Conservation (phyloP, 805 yeast species). For the Myxozyma vanderwaltii region DNA sequence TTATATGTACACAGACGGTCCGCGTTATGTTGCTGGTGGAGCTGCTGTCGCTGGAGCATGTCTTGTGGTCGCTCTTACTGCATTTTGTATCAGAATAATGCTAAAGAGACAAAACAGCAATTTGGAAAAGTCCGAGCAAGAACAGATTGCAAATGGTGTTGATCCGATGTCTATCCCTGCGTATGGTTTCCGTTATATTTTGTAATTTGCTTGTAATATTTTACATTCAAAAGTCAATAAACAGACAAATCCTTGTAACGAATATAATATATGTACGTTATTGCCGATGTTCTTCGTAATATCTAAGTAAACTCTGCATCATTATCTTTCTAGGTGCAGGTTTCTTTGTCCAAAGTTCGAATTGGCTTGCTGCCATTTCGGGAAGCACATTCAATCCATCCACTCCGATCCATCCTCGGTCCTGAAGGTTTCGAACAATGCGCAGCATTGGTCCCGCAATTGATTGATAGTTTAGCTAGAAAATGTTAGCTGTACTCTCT, state of each 20-base stretch:
- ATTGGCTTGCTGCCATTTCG: constrained; percentile 17
- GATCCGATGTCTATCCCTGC: constrained; percentile 1
- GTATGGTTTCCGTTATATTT: constrained; percentile 16
- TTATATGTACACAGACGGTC: constrained; percentile 23
- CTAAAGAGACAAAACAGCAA: constrained; percentile 16
- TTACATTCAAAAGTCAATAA: no score
- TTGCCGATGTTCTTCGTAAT: constrained; percentile 14
- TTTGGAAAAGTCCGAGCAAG: constrained; percentile 22
- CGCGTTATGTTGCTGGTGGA: constrained; percentile 28
- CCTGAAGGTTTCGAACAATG: background rate
- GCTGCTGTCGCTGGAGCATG: constrained; percentile 16
- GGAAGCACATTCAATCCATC: constrained; percentile 21
- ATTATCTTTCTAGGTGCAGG: constrained; percentile 19
- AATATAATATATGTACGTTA: background rate
- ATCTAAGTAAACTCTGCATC: constrained; percentile 8
- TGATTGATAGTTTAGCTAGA: constrained; percentile 11
- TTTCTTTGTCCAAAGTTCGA: constrained; percentile 19
- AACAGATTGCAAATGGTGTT: background rate
- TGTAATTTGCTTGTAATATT: no score
- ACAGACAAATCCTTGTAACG: no score
- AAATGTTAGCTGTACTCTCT: background rate
- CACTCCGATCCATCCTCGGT: constrained; percentile 17
- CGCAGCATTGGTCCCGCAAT: constrained; percentile 8
- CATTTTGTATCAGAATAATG: constrained; percentile 14
- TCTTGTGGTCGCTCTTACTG: constrained; percentile 7